A percentile compares a stretch with the other conserved stretches of the same genome.
Evolutionary conservation across 2,329 filamentous ascomycete genomes (phyloP).

Genomic region (Pleurostoma richardsiae): DNA sequence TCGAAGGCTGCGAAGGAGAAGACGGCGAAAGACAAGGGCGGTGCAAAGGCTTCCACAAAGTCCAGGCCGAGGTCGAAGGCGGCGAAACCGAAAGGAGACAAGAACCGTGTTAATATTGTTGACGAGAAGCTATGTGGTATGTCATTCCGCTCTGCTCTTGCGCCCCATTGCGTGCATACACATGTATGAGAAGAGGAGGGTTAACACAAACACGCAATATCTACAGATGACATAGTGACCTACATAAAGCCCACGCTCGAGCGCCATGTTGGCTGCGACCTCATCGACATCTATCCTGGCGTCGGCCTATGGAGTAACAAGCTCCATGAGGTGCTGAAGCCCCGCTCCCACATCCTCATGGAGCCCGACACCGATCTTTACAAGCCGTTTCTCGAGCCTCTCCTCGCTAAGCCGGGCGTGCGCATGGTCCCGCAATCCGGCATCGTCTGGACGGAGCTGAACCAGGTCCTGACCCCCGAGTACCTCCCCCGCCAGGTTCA

Average conservation of each 20-base stretch:
- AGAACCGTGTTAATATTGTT: conserved; percentile 46
- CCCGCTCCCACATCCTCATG: conserved; percentile 77
- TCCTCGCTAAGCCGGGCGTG: conserved; percentile 44
- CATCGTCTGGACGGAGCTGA: conserved; percentile 56
- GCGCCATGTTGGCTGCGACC: conserved; percentile 71
- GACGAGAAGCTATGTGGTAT: conserved; percentile 44
- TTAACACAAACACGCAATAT: conserved; percentile 1
- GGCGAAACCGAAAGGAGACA: conserved; percentile 22
- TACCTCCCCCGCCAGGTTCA: conserved; percentile 51
- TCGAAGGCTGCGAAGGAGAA: conserved; percentile 3
- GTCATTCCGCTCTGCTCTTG: conserved; percentile 5
- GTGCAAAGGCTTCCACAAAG: too few relatives aligned
- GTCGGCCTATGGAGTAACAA: conserved; percentile 72
- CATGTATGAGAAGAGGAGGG: neutral
- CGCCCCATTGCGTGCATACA: neutral
- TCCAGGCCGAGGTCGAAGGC: conserved; percentile 1
- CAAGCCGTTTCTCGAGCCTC: conserved; percentile 51
- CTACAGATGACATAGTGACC: conserved; percentile 60
- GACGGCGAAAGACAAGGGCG: conserved; percentile 22
- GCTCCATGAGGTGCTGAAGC: conserved; percentile 69
- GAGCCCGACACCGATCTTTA: conserved; percentile 63
- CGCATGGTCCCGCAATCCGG: conserved; percentile 51
- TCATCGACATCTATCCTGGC: conserved; percentile 84
- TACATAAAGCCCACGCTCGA: conserved; percentile 66
- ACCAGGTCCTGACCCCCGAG: conserved; percentile 42